Evolutionary conservation across 257 asterid genomes (phyloP).

Genomic region (Craterostigma plantagineum): DNA sequence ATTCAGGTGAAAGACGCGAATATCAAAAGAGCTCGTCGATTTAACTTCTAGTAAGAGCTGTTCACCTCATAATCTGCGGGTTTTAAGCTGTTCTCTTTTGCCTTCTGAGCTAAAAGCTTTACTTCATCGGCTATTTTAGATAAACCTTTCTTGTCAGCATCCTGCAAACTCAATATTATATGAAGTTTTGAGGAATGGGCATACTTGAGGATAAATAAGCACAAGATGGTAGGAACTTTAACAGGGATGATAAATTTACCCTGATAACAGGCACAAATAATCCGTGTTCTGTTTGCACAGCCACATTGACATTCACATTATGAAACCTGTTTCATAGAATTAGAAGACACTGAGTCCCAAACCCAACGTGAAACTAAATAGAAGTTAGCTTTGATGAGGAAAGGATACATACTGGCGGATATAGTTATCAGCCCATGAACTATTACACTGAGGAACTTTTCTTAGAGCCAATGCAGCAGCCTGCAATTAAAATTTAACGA

Average conservation of each 20-base stretch:
- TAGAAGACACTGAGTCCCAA: background rate
- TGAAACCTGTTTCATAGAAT: constrained; percentile 30
- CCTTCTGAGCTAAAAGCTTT: constrained; percentile 64
- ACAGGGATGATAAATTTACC: constrained; percentile 20
- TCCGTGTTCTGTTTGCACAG: constrained; percentile 96
- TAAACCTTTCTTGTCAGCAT: constrained; percentile 93
- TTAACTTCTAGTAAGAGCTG: too few species aligned
- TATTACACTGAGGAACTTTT: constrained; percentile 90
- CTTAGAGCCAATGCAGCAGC: constrained; percentile 98
- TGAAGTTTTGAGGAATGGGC: too few species aligned
- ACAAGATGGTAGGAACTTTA: too few species aligned
- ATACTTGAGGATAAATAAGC: too few species aligned
- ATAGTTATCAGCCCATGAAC: constrained; percentile 93
- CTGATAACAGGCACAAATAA: constrained; percentile 69
- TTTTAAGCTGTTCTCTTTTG: constrained; percentile 75
- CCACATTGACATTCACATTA: constrained; percentile 80
- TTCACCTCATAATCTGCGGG: constrained; percentile 91
- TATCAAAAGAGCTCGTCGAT: background rate
- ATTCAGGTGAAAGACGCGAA: background rate
- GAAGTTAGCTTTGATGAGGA: too few species aligned
- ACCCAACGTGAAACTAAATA: background rate
- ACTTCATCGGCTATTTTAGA: constrained; percentile 79
- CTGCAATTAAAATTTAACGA: constrained; percentile 22
- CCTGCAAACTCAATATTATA: constrained; percentile 24
- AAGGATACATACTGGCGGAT: constrained; percentile 81